Percentiles rank a stretch among this genome's conserved stretches.
Evolutionary conservation across 2,329 filamentous ascomycete species (phyloP).

Genomic region (Cladosporium sp.): DNA sequence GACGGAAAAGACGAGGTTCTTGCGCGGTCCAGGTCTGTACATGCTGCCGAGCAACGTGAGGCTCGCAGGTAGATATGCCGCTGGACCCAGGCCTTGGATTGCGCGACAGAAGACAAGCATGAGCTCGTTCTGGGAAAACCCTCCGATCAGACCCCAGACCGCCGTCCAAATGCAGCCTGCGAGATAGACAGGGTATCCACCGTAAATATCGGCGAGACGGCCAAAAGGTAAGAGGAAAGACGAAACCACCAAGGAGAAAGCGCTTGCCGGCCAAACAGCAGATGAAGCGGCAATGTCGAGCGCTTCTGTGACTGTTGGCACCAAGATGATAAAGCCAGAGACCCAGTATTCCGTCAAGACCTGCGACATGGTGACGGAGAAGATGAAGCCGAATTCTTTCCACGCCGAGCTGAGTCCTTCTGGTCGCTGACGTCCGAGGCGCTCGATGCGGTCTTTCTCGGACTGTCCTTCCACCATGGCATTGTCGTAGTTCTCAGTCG

Average conservation of each 20-base stretch:
- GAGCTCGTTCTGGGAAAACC: constrained; percentile 29
- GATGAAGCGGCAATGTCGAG: constrained; percentile 64
- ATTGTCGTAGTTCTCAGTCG: not conserved
- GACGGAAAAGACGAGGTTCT: constrained; percentile 34
- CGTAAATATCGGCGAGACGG: constrained; percentile 52
- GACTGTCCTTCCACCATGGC: constrained; percentile 15
- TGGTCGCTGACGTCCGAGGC: constrained; percentile 59
- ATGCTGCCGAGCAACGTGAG: constrained; percentile 30
- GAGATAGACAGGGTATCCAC: constrained; percentile 57
- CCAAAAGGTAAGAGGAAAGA: constrained; percentile 47
- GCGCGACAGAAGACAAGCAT: constrained; percentile 35
- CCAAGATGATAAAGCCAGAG: constrained; percentile 65
- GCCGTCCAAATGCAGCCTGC: constrained; percentile 48
- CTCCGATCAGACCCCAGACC: constrained; percentile 30
- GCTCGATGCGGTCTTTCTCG: constrained; percentile 46
- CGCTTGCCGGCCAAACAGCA: constrained; percentile 49
- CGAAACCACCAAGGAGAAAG: constrained; percentile 47
- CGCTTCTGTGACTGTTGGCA: constrained; percentile 59
- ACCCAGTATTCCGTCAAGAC: constrained; percentile 62
- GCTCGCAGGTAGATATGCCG: constrained; percentile 31
- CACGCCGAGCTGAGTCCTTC: constrained; percentile 48
- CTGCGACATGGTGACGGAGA: constrained; percentile 39
- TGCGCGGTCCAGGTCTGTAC: constrained; percentile 33
- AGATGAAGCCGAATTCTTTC: constrained; percentile 59
- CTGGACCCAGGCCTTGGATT: constrained; percentile 33